These are phyloP conservation scores for Xanthoconium stramineum DNA, from an alignment of 768 basidiomycete genomes.

Conservation along the genomic window DNA sequence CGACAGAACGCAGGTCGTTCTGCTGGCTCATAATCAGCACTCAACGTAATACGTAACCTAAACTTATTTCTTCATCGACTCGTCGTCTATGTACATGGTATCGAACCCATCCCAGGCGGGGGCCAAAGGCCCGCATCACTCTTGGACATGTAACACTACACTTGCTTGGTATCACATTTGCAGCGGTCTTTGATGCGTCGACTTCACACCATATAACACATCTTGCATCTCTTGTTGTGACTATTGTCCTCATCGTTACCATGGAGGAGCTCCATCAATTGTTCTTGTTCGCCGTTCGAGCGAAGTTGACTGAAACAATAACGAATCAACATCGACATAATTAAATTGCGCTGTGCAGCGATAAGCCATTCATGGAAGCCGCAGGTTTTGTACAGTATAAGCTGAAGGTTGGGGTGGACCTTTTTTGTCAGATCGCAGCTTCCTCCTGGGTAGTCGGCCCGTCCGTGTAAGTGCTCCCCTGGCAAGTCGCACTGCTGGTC, in stretches of 20 bases:
- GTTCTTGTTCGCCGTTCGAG: conserved; percentile 3
- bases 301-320: conserved; percentile 9
- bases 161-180: conserved; percentile 19
- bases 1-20: conserved; percentile 29
- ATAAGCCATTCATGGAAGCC: conserved; percentile 12
- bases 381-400: conserved; percentile 23
- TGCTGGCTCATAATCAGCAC: conserved; percentile 27
- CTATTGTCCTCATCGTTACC: conserved; percentile 15
- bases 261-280: conserved; percentile 1
- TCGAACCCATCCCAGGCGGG: conserved; percentile 8
- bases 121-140: conserved; percentile 16
- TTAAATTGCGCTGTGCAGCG: not conserved
- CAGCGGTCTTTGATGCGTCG: conserved; percentile 9
- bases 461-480: conserved; percentile 47
- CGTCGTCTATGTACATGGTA: conserved; percentile 8
- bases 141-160: conserved; percentile 28
- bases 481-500: conserved; percentile 52
- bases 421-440: conserved; percentile 10
- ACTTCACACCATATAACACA: conserved; percentile 3
- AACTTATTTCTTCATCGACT: conserved; percentile 21
- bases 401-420: conserved; percentile 7
- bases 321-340: conserved; percentile 8
- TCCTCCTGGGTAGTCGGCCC: conserved; percentile 23
- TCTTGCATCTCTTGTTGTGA: conserved; percentile 13
- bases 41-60: conserved; percentile 33